Evolutionary conservation across 257 asterid species (phyloP).

Genomic region (Avicennia marina): DNA sequence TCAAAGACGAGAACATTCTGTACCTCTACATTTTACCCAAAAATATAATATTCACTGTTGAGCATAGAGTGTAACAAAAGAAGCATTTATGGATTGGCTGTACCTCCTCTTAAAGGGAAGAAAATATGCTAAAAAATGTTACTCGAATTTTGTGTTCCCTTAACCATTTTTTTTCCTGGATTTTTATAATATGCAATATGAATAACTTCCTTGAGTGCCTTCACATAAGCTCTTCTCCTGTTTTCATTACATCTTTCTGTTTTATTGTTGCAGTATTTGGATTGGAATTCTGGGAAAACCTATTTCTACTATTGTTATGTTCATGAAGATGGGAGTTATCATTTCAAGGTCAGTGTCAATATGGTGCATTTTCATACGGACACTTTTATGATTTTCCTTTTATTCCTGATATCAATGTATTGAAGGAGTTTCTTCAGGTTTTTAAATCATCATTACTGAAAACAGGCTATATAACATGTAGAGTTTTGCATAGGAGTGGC

Average conservation of each 20-base stretch:
- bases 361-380: background rate
- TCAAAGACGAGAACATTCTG: no score
- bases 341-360: conserved; percentile 37
- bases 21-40: no score
- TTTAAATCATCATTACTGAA: background rate
- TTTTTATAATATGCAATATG: no score
- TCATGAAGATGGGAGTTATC: conserved; percentile 30
- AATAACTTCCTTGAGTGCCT: no score
- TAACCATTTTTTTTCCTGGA: no score
- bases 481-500: background rate
- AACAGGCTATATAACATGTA: no score
- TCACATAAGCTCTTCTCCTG: background rate
- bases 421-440: background rate
- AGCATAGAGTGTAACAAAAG: no score
- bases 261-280: conserved; percentile 32
- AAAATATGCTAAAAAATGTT: no score
- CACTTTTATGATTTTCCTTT: background rate
- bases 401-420: background rate
- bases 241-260: background rate
- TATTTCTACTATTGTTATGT: conserved; percentile 37
- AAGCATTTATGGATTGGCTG: no score
- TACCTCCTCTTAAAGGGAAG: no score
- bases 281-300: conserved; percentile 46
- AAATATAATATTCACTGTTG: no score
- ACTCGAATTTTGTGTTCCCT: background rate